Base-by-base conservation (phyloP, 768 basidiomycete genomes). In the Auriculariales sp. region DNA sequence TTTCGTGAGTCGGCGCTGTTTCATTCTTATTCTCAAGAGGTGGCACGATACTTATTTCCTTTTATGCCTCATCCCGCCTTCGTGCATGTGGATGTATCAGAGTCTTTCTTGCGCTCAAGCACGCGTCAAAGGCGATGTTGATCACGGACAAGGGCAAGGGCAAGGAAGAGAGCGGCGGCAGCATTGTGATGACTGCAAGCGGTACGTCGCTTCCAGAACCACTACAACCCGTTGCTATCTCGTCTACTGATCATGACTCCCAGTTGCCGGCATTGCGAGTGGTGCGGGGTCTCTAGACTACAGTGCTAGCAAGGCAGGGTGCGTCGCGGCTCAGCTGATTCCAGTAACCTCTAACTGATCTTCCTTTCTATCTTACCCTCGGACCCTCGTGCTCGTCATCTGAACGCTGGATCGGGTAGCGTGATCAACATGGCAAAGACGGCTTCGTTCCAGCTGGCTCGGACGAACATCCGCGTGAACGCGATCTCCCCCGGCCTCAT, bases 271-370 rank as follows among this genome's bases (percentile, higher is more conserved):
- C 9, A 57, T 93, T 36, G 75, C 83, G 30, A 83, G 84, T 4
- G 90, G 89, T 6, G 88, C 81, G 3, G 91, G 91, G 2, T 64
- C 85, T 0, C 61, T 83, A 44, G 86, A 93, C 55, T 93, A 94
- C 58, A 91, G 88, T 57, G 90, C 90, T 47, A 87, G 85, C 57
- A 95, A 95, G 70, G 86, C 91, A 28, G 89, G 89, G 89, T 91
- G 59, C 66, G n/a, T n/a, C n/a, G n/a, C n/a, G n/a, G n/a, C n/a
- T n/a, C n/a, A n/a, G n/a, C n/a, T n/a, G n/a, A n/a, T n/a, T n/a
- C n/a, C n/a, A n/a, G n/a, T n/a, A n/a, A 81, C 68, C 5, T 11
- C 15, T 52, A 50, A 47, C 25, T 15, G 31, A 7, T 46, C 27
- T 14, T 42, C 6, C 15, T 28, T 9, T 17, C 28, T 25, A n/a